A percentile compares a stretch with the other conserved stretches of the same genome.
These are phyloP conservation scores for Penicillium taxi DNA, from an alignment of 495 filamentous ascomycete species.

Conservation along the genomic window DNA sequence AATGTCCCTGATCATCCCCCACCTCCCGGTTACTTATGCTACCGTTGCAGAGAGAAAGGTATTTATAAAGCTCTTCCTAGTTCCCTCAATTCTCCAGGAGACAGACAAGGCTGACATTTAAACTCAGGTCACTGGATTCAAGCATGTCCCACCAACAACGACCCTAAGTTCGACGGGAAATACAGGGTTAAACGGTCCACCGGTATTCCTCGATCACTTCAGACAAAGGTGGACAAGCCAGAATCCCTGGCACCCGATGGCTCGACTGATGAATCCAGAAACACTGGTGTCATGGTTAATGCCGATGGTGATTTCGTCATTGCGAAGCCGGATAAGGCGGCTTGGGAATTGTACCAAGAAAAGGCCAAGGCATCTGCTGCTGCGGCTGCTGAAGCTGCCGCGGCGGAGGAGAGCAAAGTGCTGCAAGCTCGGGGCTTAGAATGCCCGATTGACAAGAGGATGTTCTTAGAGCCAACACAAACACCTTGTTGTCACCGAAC, in stretches of 20 bases:
- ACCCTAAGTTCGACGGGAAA: constrained; percentile 86
- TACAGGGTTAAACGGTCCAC: constrained; percentile 91
- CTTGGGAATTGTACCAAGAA: constrained; percentile 94
- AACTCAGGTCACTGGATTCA: constrained; percentile 86
- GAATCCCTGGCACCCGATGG: constrained; percentile 64
- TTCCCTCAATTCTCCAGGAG: neutral
- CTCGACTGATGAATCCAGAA: constrained; percentile 64
- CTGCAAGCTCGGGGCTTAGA: constrained; percentile 79
- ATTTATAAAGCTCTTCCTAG: constrained; percentile 9
- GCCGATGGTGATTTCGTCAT: constrained; percentile 95
- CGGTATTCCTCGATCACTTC: constrained; percentile 86
- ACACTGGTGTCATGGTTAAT: constrained; percentile 91
- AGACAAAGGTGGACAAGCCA: constrained; percentile 90
- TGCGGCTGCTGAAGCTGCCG: constrained; percentile 60
- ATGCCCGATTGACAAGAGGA: constrained; percentile 90
- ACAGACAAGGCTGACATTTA: neutral
- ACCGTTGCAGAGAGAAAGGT: constrained; percentile 95
- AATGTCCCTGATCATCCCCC: constrained; percentile 86
- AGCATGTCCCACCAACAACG: constrained; percentile 91
- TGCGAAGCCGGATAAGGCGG: constrained; percentile 84
- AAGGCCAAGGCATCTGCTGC: constrained; percentile 78
- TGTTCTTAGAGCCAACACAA: constrained; percentile 96
- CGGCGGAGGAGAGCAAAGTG: constrained; percentile 66
- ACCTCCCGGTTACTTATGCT: constrained; percentile 89
- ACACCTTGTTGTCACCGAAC: constrained; percentile 96